phyloP scores from a whole-genome alignment of 768 basidiomycete species.

The Collybia mongolica region DNA sequence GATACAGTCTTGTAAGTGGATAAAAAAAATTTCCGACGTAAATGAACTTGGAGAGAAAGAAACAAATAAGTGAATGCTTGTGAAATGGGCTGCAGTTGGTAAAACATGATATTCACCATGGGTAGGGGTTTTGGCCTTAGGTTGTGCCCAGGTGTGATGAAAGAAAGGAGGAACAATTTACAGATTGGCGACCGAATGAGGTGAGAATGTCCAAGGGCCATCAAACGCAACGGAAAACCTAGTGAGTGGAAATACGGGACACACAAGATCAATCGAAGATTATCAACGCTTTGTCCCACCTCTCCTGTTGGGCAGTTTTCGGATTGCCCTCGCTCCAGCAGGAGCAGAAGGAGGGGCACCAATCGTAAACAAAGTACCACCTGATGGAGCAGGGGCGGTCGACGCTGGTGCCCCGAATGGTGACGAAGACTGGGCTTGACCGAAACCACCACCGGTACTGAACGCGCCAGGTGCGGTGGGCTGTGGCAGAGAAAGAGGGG shows the following conservation, averaged over 20 bases:
- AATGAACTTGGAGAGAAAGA: slow-evolving; percentile 7
- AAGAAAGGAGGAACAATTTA: neutral
- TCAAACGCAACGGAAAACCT: neutral
- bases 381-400: slow-evolving; percentile 33
- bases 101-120: no score
- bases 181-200: neutral
- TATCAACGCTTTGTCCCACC: slow-evolving; percentile 35
- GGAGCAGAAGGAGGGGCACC: slow-evolving; percentile 50
- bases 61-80: slow-evolving; percentile 1
- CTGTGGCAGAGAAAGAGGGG: slow-evolving; percentile 36
- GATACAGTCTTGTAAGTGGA: slow-evolving; percentile 17
- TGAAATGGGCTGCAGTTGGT: neutral
- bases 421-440: slow-evolving; percentile 37
- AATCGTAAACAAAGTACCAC: slow-evolving; percentile 54
- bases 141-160: neutral
- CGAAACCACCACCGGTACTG: slow-evolving; percentile 31
- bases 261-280: neutral
- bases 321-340: slow-evolving; percentile 41
- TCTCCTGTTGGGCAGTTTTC: slow-evolving; percentile 54
- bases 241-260: no score
- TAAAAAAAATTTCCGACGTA: slow-evolving; percentile 16
- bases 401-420: slow-evolving; percentile 43
- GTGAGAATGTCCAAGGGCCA: neutral
- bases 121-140: neutral
- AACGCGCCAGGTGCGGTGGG: slow-evolving; percentile 38